Evolutionary conservation across 345 rosid species (phyloP).

Genomic region (Clausena lansium): DNA sequence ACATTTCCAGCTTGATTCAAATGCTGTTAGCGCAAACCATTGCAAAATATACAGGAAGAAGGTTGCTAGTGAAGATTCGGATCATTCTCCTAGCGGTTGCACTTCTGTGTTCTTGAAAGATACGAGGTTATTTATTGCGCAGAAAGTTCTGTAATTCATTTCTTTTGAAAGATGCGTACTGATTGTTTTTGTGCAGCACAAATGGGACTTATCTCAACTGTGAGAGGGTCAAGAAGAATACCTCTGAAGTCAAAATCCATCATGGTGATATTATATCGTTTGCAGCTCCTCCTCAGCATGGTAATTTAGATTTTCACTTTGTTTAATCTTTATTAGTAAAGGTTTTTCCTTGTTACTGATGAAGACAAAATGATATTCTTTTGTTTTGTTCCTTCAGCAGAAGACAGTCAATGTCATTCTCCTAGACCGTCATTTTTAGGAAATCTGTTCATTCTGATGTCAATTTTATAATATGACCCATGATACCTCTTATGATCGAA

Average conservation of each 20-base stretch:
- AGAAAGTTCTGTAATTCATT: not conserved
- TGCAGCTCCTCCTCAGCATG: conserved; percentile 80
- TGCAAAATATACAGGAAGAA: conserved; percentile 68
- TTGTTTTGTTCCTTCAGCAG: not conserved
- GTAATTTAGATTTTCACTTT: conserved; percentile 31
- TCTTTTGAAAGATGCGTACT: not conserved
- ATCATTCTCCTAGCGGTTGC: conserved; percentile 23
- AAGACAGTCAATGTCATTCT: not conserved
- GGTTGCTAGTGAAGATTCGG: conserved; percentile 26
- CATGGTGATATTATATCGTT: conserved; percentile 93
- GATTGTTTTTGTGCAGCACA: conserved; percentile 40
- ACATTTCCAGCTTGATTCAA: conserved; percentile 63
- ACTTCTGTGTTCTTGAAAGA: conserved; percentile 67
- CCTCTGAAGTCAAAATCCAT: conserved; percentile 53
- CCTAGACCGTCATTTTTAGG: not conserved
- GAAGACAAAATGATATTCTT: not conserved
- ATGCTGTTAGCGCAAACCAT: conserved; percentile 73
- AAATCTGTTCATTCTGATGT: not conserved
- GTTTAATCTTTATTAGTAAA: not conserved
- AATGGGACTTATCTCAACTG: conserved; percentile 88
- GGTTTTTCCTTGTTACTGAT: not conserved
- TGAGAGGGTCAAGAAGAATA: conserved; percentile 67
- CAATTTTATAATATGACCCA: not conserved
- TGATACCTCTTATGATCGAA: not conserved
- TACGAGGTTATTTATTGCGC: conserved; percentile 53